Evolutionary conservation across 2,329 filamentous ascomycete species (phyloP).

Genomic region (Thielaviopsis ethacetica): DNA sequence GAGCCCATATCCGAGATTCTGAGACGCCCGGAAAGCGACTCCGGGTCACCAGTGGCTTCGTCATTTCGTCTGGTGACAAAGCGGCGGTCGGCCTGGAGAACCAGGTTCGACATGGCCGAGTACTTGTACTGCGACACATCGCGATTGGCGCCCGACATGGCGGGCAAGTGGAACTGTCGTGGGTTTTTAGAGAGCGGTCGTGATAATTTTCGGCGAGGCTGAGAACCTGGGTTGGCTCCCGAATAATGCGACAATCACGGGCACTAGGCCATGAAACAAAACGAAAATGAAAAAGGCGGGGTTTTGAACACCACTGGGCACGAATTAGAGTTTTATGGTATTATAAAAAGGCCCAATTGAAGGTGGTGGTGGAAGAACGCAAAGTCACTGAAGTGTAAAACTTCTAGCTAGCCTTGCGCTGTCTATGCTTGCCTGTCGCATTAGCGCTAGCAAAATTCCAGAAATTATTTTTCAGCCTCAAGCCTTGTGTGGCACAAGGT

Average conservation of each 20-base stretch:
- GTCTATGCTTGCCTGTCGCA: slow-evolving; percentile 5
- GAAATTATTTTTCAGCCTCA: slow-evolving; percentile 12
- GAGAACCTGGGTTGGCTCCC: slow-evolving; percentile 8
- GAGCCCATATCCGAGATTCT: slow-evolving; percentile 91
- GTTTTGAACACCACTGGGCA: neutral
- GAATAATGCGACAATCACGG: slow-evolving; percentile 1
- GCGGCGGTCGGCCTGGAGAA: slow-evolving; percentile 96
- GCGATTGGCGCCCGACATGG: slow-evolving; percentile 58
- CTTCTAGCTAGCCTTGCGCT: slow-evolving; percentile 9
- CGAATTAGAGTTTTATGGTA: neutral
- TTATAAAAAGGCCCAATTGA: slow-evolving; percentile 8
- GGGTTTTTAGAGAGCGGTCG: neutral
- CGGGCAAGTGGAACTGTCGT: slow-evolving; percentile 6
- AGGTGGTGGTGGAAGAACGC: neutral
- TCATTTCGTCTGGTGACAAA: slow-evolving; percentile 86
- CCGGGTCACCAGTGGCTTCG: slow-evolving; percentile 90
- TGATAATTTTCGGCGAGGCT: slow-evolving; percentile 7
- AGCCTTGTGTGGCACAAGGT: slow-evolving; percentile 9
- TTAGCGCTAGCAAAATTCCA: slow-evolving; percentile 1
- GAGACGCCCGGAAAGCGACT: slow-evolving; percentile 87
- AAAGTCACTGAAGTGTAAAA: neutral
- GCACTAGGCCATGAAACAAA: slow-evolving; percentile 7
- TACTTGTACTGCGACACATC: slow-evolving; percentile 97
- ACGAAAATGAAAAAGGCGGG: neutral
- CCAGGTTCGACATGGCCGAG: slow-evolving; percentile 99